A percentile compares a stretch with the other conserved stretches of the same genome.
phyloP scores from a whole-genome alignment of 495 filamentous ascomycete genomes.

The Penicillium paxilli region DNA sequence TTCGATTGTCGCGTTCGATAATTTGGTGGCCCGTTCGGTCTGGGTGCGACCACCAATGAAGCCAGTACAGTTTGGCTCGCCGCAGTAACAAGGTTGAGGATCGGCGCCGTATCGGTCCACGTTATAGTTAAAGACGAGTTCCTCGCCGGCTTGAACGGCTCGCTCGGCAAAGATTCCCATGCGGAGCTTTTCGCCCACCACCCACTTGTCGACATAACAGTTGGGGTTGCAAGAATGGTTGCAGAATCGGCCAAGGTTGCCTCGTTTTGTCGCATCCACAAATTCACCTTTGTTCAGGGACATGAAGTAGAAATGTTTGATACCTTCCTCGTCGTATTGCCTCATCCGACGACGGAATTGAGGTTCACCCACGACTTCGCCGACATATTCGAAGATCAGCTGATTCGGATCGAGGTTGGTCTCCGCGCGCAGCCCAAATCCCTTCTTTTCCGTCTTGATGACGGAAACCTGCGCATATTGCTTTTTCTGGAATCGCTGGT shows the following conservation, averaged over 20 bases:
- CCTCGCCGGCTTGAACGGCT: constrained; percentile 82
- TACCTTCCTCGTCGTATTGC: constrained; percentile 91
- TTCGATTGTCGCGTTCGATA: constrained; percentile 88
- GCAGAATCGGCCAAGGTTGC: constrained; percentile 95
- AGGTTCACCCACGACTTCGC: constrained; percentile 93
- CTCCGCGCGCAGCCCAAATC: constrained; percentile 86
- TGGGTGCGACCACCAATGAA: constrained; percentile 98
- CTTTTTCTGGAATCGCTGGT: constrained; percentile 90
- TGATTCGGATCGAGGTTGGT: constrained; percentile 72
- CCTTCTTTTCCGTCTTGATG: constrained; percentile 97
- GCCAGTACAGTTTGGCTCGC: constrained; percentile 89
- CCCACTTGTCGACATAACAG: constrained; percentile 99
- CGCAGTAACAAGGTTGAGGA: constrained; percentile 95
- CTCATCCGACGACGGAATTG: constrained; percentile 85
- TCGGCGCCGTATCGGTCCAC: constrained; percentile 97
- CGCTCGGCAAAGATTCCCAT: constrained; percentile 99
- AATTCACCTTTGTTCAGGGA: constrained; percentile 95
- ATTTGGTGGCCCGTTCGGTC: constrained; percentile 90
- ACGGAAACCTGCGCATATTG: constrained; percentile 91
- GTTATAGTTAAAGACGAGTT: constrained; percentile 99
- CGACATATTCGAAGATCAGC: constrained; percentile 98
- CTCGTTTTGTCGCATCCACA: constrained; percentile 95
- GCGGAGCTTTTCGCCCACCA: constrained; percentile 95
- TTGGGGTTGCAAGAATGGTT: constrained; percentile 99
- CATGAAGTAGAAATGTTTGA: constrained; percentile 99